phyloP scores from a whole-genome alignment of 2,329 filamentous ascomycete genomes.

The Diatrype stigma region DNA sequence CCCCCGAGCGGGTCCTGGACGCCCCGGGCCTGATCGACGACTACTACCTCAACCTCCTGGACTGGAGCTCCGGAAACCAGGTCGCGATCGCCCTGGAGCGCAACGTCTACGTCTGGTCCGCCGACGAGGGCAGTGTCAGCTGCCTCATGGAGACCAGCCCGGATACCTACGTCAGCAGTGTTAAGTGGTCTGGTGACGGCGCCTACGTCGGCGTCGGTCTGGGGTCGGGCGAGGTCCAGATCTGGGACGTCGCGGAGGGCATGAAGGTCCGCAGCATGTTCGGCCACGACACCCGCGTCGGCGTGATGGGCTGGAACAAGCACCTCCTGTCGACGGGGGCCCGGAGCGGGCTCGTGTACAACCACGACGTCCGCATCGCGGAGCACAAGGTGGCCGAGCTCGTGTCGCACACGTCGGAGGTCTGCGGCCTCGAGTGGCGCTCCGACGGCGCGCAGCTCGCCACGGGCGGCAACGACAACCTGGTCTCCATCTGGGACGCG shows the following conservation, averaged over 20 bases:
- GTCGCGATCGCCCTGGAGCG: conserved; percentile 96
- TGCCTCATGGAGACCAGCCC: conserved; percentile 81
- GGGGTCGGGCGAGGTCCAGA: conserved; percentile 93
- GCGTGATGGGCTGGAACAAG: conserved; percentile 99
- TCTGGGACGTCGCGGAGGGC: conserved; percentile 96
- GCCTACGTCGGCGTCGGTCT: conserved; percentile 95
- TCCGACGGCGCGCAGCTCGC: conserved; percentile 94
- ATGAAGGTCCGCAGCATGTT: conserved; percentile 98
- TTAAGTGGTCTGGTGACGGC: conserved; percentile 97
- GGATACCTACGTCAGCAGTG: conserved; percentile 95
- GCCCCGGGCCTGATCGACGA: conserved; percentile 94
- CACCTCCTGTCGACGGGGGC: conserved; percentile 93
- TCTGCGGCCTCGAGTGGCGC: conserved; percentile 97
- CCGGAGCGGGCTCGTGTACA: conserved; percentile 91
- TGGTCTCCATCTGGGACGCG: conserved; percentile 98
- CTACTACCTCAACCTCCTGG: conserved; percentile 97
- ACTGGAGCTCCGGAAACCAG: conserved; percentile 98
- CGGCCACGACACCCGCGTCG: conserved; percentile 92
- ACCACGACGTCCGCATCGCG: conserved; percentile 96
- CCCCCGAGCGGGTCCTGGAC: conserved; percentile 92
- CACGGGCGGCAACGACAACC: conserved; percentile 97
- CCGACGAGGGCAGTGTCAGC: conserved; percentile 84
- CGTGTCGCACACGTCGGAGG: conserved; percentile 93
- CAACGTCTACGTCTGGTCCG: conserved; percentile 97
- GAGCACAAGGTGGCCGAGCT: conserved; percentile 98